Evolutionary conservation across 805 yeast genomes (phyloP).

Genomic region (Nakazawaea ishiwadae): DNA sequence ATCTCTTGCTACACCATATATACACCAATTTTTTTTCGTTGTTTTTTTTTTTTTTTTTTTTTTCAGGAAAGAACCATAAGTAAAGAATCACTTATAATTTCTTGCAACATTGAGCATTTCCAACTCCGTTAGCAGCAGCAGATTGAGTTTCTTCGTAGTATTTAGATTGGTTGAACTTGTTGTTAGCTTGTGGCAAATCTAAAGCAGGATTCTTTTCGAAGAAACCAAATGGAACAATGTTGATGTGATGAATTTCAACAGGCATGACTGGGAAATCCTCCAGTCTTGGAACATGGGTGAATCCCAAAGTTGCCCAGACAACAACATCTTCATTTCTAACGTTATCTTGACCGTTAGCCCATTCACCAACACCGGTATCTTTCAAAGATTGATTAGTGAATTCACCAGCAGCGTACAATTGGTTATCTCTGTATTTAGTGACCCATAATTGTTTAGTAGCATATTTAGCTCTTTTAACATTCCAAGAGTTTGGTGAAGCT

Average conservation of each 20-base stretch:
- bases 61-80: too few species aligned
- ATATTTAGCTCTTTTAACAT: constrained; percentile 65
- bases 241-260: constrained; percentile 67
- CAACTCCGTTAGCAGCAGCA: neutral
- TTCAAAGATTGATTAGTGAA: constrained; percentile 74
- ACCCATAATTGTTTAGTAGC: constrained; percentile 83
- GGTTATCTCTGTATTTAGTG: constrained; percentile 69
- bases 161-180: constrained; percentile 60
- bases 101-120: constrained; percentile 9
- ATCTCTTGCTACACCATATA: too few species aligned
- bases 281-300: constrained; percentile 78
- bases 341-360: constrained; percentile 64
- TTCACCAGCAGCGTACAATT: constrained; percentile 79
- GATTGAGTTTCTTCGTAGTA: constrained; percentile 6
- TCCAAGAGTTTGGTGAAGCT: constrained; percentile 59
- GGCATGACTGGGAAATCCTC: constrained; percentile 94
- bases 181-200: constrained; percentile 69
- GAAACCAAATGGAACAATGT: constrained; percentile 68
- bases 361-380: constrained; percentile 67
- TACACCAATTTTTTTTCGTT: too few species aligned
- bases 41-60: too few species aligned
- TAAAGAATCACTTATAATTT: constrained; percentile 1
- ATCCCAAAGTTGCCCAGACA: constrained; percentile 78
- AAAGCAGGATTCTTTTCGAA: constrained; percentile 75
- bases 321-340: constrained; percentile 75